Percentiles rank a stretch among this genome's conserved stretches.
Evolutionary conservation across 345 rosid species (phyloP).

Genomic region (Eucalyptus pauciflora): DNA sequence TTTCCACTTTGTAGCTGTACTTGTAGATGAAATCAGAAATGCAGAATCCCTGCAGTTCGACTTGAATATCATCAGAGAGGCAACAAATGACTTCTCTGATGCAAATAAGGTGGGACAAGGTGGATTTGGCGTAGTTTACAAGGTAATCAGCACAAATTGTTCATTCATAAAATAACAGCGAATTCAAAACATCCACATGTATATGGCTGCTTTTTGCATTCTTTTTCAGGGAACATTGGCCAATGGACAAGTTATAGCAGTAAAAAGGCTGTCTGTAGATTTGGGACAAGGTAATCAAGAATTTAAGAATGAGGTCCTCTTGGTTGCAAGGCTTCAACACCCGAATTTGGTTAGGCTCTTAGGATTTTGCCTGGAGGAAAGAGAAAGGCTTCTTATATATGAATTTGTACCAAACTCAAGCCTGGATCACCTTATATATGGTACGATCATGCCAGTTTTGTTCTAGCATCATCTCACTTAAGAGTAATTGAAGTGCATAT

Average conservation of each 20-base stretch:
- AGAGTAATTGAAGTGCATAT: not conserved
- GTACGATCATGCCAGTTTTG: not conserved
- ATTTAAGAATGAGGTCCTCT: not conserved
- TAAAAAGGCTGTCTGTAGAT: not conserved
- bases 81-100: constrained; percentile 11
- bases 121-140: not conserved
- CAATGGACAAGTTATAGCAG: not conserved
- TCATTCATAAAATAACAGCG: not conserved
- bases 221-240: not conserved
- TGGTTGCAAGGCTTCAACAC: not conserved
- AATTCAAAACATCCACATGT: not conserved
- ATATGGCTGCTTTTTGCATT: not conserved
- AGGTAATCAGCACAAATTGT: not conserved
- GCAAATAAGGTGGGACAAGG: constrained; percentile 6
- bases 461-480: not conserved
- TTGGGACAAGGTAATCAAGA: not conserved
- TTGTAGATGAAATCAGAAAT: not conserved
- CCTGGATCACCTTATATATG: not conserved
- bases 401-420: not conserved
- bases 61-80: not conserved
- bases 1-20: not conserved
- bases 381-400: not conserved
- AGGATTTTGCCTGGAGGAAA: not conserved
- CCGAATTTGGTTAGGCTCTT: not conserved
- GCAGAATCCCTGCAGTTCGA: not conserved